Conservation (phyloP, 805 yeast species). For the Wickerhamiella lipophila region DNA sequence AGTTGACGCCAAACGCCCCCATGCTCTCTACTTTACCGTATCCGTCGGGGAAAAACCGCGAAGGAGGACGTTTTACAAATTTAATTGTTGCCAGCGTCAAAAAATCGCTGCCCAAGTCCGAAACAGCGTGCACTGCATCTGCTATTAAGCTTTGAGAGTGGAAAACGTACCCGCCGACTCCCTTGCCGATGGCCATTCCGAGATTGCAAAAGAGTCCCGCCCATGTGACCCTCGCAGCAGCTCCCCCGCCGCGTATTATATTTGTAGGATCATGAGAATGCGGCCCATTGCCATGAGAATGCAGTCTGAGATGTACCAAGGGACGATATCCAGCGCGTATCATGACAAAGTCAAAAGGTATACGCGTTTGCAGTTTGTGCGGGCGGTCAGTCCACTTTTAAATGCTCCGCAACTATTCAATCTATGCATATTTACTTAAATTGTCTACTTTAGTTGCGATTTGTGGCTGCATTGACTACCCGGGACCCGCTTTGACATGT, state of each 20-base stretch:
- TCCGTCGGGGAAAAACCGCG: constrained; percentile 61
- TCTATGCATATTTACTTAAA: too few relatives aligned
- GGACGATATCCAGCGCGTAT: constrained; percentile 5
- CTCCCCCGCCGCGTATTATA: constrained; percentile 18
- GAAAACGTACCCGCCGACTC: constrained; percentile 78
- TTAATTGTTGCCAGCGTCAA: constrained; percentile 82
- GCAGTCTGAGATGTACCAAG: neutral
- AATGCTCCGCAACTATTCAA: too few relatives aligned
- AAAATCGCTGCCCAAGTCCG: constrained; percentile 82
- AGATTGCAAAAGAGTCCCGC: constrained; percentile 75
- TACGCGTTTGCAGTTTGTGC: too few relatives aligned
- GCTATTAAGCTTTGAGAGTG: constrained; percentile 92
- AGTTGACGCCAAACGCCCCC: constrained; percentile 80
- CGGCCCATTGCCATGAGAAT: constrained; percentile 4
- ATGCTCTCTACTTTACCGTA: constrained; percentile 87
- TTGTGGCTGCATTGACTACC: too few relatives aligned
- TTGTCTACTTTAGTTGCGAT: too few relatives aligned
- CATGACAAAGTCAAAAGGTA: neutral
- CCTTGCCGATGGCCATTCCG: constrained; percentile 76
- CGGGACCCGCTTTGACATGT: too few relatives aligned
- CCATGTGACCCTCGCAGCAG: constrained; percentile 89
- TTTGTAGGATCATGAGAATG: constrained; percentile 3
- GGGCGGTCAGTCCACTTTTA: too few relatives aligned
- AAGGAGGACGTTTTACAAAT: constrained; percentile 50
- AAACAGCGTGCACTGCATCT: constrained; percentile 85